These are phyloP conservation scores for Erigeron canadensis DNA, from an alignment of 129 eudicot genomes.

Conservation along the genomic window DNA sequence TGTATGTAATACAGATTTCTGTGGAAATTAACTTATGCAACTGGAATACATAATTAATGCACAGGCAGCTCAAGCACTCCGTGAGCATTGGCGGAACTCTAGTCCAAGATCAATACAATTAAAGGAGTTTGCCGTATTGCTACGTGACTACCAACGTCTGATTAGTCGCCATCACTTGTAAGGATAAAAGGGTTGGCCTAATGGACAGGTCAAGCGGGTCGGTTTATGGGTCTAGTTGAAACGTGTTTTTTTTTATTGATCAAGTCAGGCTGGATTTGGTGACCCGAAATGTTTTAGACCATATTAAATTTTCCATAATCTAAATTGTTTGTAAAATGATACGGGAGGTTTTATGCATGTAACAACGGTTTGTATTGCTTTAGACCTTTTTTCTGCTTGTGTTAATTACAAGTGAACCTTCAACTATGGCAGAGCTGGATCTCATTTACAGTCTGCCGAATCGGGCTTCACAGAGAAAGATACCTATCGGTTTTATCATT, in stretches of 20 bases:
- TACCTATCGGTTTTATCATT: conserved; percentile 62
- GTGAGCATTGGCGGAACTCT: conserved; percentile 76
- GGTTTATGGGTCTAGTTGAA: not conserved
- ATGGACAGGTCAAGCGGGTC: not conserved
- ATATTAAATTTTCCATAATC: not conserved
- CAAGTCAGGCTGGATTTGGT: not conserved
- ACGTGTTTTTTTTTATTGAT: not conserved
- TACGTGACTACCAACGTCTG: conserved; percentile 88
- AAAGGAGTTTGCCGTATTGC: conserved; percentile 75
- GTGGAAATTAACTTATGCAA: not conserved
- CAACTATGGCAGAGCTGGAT: conserved; percentile 52
- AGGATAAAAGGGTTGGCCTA: conserved; percentile 20
- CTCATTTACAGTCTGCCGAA: conserved; percentile 37
- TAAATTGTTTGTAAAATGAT: conserved; percentile 1
- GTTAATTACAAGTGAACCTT: conserved; percentile 2
- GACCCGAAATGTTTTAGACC: not conserved
- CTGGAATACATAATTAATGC: conserved; percentile 14
- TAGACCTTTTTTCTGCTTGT: not conserved
- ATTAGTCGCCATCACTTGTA: conserved; percentile 62
- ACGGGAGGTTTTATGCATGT: not conserved
- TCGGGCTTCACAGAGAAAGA: conserved; percentile 39
- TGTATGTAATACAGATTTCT: not conserved
- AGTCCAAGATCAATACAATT: conserved; percentile 51
- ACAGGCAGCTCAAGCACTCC: conserved; percentile 73
- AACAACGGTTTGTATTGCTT: not conserved